Evolutionary conservation across 2,329 filamentous ascomycete genomes (phyloP).

Genomic region (Myriangium duriaei): DNA sequence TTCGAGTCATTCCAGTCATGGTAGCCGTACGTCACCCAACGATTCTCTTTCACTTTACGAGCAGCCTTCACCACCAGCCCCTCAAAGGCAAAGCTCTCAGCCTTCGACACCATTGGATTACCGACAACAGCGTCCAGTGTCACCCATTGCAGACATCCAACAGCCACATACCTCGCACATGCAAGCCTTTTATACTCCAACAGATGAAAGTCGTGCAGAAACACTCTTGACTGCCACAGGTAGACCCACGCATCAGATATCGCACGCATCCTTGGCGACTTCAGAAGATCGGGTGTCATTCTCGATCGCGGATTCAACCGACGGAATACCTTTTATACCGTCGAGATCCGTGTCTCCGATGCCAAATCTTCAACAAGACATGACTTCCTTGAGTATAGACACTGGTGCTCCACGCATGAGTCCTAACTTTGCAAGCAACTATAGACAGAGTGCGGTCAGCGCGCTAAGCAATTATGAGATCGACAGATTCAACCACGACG

Average conservation of each 20-base stretch:
- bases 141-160: slow-evolving; percentile 4
- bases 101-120: slow-evolving; percentile 1
- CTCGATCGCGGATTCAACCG: not conserved
- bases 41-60: slow-evolving; percentile 5
- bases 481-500: slow-evolving; percentile 3
- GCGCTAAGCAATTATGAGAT: not conserved
- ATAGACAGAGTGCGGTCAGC: not conserved
- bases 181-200: slow-evolving; percentile 1
- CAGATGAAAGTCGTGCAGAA: too few species aligned
- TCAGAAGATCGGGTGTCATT: not conserved
- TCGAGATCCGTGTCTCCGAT: slow-evolving; percentile 4
- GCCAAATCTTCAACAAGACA: slow-evolving; percentile 6
- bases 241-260: too few species aligned
- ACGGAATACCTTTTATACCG: slow-evolving; percentile 1
- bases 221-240: too few species aligned
- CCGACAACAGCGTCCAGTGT: not conserved
- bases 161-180: slow-evolving; percentile 2
- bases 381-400: slow-evolving; percentile 8
- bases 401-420: not conserved
- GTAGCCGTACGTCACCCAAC: slow-evolving; percentile 3
- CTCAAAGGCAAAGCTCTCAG: slow-evolving; percentile 4
- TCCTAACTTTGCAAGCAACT: not conserved
- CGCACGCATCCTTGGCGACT: too few species aligned
- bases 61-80: not conserved
- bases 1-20: slow-evolving; percentile 2